Conservation (phyloP, 164 flowering plant species). For the Paratinospora sagittata region DNA sequence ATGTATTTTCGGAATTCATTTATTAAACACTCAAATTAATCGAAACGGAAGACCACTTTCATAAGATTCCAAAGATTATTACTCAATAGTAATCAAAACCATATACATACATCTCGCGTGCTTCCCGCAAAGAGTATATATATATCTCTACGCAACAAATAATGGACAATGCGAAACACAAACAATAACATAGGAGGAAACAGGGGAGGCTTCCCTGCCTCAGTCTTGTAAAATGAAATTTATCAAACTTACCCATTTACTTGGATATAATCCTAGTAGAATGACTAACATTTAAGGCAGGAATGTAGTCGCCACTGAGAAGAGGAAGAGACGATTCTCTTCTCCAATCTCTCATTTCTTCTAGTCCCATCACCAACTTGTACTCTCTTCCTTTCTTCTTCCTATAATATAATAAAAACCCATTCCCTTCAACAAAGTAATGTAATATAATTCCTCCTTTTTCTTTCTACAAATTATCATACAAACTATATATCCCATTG, state of each 20-base stretch:
- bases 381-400: not conserved
- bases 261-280: constrained; percentile 5
- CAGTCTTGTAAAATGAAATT: not conserved
- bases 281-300: constrained; percentile 11
- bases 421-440: not conserved
- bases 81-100: too few relatives aligned
- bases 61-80: too few relatives aligned
- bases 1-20: too few relatives aligned
- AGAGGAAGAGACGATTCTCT: not conserved
- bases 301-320: not conserved
- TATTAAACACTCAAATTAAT: too few relatives aligned
- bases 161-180: not conserved
- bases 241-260: not conserved
- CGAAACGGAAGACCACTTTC: too few relatives aligned
- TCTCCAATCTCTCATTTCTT: not conserved
- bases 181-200: not conserved
- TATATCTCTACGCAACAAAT: not conserved
- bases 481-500: not conserved
- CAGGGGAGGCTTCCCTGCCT: not conserved
- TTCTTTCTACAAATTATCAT: constrained; percentile 1
- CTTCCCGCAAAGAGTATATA: not conserved
- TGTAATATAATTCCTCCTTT: not conserved
- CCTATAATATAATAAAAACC: not conserved
- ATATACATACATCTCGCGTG: not conserved
- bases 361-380: not conserved